Conservation (phyloP, 306 rosid species). For the Morella rubra region DNA sequence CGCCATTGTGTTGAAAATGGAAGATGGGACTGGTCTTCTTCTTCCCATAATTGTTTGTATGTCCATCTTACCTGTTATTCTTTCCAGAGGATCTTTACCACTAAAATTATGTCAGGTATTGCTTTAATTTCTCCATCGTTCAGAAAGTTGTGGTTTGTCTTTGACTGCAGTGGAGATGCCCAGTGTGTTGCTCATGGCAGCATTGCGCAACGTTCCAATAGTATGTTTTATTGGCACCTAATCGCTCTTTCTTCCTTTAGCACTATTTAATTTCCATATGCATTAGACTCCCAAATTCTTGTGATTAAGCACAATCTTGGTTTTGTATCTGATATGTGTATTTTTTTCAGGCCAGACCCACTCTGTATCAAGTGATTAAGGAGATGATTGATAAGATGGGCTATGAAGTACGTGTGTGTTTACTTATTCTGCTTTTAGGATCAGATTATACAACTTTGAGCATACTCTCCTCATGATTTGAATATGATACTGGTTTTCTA, state of each 20-base stretch:
- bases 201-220: conserved; percentile 86
- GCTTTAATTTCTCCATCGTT: conserved; percentile 13
- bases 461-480: conserved; percentile 12
- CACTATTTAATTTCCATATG: background rate
- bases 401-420: conserved; percentile 62
- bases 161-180: conserved; percentile 94
- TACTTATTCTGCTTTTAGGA: conserved; percentile 12
- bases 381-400: conserved; percentile 97
- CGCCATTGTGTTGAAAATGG: conserved; percentile 95
- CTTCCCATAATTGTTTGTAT: conserved; percentile 98
- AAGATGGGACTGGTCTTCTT: conserved; percentile 95
- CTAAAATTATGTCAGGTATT: conserved; percentile 11
- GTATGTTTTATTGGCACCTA: conserved; percentile 41
- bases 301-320: background rate
- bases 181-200: conserved; percentile 85
- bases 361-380: conserved; percentile 87
- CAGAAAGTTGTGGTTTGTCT: conserved; percentile 33
- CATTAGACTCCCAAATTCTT: conserved; percentile 9
- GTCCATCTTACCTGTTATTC: conserved; percentile 30
- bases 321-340: conserved; percentile 25
- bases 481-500: conserved; percentile 24
- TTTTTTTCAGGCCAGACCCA: conserved; percentile 84
- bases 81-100: conserved; percentile 5
- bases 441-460: conserved; percentile 17
- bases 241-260: background rate